Conservation (phyloP, 2,329 filamentous ascomycete species). For the Diplodia seriata region DNA sequence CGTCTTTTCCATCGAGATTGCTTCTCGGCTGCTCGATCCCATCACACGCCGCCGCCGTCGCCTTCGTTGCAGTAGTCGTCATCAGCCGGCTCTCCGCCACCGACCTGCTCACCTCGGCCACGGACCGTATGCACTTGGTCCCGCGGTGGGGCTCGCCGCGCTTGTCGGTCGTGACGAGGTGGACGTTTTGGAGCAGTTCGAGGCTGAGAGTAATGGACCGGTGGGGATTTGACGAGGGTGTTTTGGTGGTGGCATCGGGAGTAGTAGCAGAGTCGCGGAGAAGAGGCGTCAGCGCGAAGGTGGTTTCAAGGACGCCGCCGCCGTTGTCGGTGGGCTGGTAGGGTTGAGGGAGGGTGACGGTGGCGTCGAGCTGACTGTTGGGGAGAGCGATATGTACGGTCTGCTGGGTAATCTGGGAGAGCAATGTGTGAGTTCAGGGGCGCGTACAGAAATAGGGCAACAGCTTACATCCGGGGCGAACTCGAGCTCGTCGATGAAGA, state of each 20-base stretch:
- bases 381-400: not conserved
- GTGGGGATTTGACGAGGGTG: not conserved
- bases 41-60: not conserved
- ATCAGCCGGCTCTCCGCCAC: not conserved
- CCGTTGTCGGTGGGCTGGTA: not conserved
- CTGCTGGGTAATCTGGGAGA: not conserved
- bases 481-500: not conserved
- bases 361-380: not conserved
- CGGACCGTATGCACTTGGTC: not conserved
- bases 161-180: not conserved
- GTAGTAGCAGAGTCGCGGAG: not conserved
- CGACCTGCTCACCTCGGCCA: not conserved
- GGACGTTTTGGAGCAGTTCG: not conserved
- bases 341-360: not conserved
- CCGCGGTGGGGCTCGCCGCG: not conserved
- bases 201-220: not conserved
- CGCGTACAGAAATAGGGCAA: too few relatives aligned
- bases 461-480: not conserved
- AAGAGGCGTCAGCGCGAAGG: not conserved
- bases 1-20: not conserved
- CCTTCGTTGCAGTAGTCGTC: not conserved
- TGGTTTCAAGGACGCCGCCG: not conserved
- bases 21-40: not conserved
- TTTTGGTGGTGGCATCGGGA: not conserved
- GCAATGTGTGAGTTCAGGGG: not conserved